Percentiles rank a stretch among this genome's conserved stretches.
These are phyloP conservation scores for Bondarzewia mesenterica DNA, from an alignment of 1,284 basidiomycete genomes.

Conservation along the genomic window DNA sequence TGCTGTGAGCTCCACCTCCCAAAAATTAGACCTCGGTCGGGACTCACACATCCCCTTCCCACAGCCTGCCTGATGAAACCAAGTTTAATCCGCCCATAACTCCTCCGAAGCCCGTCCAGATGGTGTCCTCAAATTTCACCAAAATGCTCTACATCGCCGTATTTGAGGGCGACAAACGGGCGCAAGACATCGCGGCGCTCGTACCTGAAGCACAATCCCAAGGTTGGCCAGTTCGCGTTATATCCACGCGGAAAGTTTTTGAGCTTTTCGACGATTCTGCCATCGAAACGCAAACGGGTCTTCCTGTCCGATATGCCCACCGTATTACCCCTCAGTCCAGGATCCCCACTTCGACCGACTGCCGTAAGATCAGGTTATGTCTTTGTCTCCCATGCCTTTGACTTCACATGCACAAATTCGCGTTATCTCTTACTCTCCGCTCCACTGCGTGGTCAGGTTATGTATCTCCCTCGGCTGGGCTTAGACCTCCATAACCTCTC, in stretches of 20 bases:
- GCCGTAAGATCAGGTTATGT: too few species aligned
- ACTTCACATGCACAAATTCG: too few species aligned
- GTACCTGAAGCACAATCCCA: neutral
- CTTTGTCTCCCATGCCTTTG: too few species aligned
- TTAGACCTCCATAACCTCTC: too few species aligned
- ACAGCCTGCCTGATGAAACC: neutral
- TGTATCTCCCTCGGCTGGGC: too few species aligned
- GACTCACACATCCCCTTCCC: neutral
- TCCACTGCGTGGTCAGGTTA: too few species aligned
- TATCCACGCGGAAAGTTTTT: neutral
- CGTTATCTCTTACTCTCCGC: too few species aligned
- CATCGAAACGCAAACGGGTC: neutral
- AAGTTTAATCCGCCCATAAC: neutral
- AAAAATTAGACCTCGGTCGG: neutral
- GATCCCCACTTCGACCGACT: too few species aligned
- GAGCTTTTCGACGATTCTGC: neutral
- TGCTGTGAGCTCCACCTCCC: neutral
- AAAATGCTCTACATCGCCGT: neutral
- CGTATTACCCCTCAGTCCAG: conserved; percentile 7
- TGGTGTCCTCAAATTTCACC: neutral
- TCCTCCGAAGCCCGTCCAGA: neutral
- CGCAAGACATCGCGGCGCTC: neutral
- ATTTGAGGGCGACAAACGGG: neutral
- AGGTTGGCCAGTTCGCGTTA: neutral
- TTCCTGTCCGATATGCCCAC: conserved; percentile 3